phyloP scores from a whole-genome alignment of 371 early-diverging fungal species.

The Lichtheimia ornata region DNA sequence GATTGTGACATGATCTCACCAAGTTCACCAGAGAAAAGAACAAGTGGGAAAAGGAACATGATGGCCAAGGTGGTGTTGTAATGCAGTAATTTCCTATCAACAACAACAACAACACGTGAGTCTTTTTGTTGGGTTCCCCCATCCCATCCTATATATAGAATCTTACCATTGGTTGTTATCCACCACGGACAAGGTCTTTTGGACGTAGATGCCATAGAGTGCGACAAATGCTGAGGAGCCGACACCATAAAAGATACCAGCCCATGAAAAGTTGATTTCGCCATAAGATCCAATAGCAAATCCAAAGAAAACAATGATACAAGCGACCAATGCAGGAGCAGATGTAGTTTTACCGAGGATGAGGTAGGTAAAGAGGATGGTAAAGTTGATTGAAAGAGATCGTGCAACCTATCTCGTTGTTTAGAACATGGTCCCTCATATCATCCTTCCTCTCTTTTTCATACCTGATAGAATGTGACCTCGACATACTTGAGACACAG shows the following conservation, averaged over 20 bases:
- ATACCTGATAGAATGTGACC: slow-evolving; percentile 74
- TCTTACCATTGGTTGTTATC: slow-evolving; percentile 75
- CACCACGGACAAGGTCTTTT: slow-evolving; percentile 66
- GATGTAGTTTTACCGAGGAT: slow-evolving; percentile 65
- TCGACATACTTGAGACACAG: slow-evolving; percentile 71
- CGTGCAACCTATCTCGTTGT: slow-evolving; percentile 55
- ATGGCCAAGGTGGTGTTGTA: slow-evolving; percentile 75
- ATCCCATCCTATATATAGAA: neutral
- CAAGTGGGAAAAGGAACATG: slow-evolving; percentile 59
- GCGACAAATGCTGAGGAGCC: slow-evolving; percentile 74
- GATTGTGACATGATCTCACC: slow-evolving; percentile 46
- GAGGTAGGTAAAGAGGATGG: slow-evolving; percentile 68
- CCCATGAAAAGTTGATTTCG: slow-evolving; percentile 73
- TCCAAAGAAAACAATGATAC: slow-evolving; percentile 68
- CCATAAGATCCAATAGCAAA: slow-evolving; percentile 74
- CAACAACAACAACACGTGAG: no score
- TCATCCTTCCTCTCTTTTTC: neutral
- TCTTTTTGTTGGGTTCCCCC: neutral
- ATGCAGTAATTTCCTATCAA: slow-evolving; percentile 61
- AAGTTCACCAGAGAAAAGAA: slow-evolving; percentile 66
- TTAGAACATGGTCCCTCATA: neutral
- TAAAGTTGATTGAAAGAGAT: slow-evolving; percentile 73
- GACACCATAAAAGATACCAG: slow-evolving; percentile 69
- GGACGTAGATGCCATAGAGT: slow-evolving; percentile 75
- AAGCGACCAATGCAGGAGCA: slow-evolving; percentile 56